A percentile compares a stretch with the other conserved stretches of the same genome.
Conservation (phyloP, 805 yeast genomes). For the Komagataella ulmi region DNA sequence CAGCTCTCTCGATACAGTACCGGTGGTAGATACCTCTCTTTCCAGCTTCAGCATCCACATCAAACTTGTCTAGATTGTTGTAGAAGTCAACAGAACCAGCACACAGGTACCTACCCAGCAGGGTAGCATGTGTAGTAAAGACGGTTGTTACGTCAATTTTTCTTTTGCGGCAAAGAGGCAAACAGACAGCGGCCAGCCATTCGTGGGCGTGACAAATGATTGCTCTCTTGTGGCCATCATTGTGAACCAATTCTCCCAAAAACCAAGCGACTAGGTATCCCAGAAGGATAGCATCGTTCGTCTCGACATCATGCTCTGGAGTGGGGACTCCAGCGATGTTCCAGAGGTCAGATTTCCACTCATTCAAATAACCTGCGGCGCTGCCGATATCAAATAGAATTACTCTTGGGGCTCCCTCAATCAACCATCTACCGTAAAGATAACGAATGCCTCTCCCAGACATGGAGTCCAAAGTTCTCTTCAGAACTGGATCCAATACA, state of each 20-base stretch:
- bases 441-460: conserved; percentile 65
- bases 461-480: conserved; percentile 66
- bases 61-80: conserved; percentile 76
- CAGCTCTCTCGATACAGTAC: conserved; percentile 92
- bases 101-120: conserved; percentile 87
- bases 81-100: conserved; percentile 96
- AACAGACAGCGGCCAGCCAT: conserved; percentile 95
- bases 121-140: conserved; percentile 95
- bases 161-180: conserved; percentile 85
- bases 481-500: conserved; percentile 30
- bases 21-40: conserved; percentile 95
- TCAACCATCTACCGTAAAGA: conserved; percentile 91
- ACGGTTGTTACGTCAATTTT: conserved; percentile 88
- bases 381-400: conserved; percentile 76
- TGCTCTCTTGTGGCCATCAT: conserved; percentile 67
- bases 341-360: conserved; percentile 95
- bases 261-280: conserved; percentile 97
- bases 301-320: conserved; percentile 78
- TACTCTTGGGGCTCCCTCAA: conserved; percentile 95
- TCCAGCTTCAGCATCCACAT: conserved; percentile 97
- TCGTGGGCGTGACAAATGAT: conserved; percentile 93
- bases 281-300: conserved; percentile 83
- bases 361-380: conserved; percentile 57
- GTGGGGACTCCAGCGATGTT: conserved; percentile 83
- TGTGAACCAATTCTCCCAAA: conserved; percentile 80